Evolutionary conservation across 2,329 filamentous ascomycete genomes (phyloP), one percentile per base, ranked within the genome.

Genomic region (Aspergillus unguis): DNA sequence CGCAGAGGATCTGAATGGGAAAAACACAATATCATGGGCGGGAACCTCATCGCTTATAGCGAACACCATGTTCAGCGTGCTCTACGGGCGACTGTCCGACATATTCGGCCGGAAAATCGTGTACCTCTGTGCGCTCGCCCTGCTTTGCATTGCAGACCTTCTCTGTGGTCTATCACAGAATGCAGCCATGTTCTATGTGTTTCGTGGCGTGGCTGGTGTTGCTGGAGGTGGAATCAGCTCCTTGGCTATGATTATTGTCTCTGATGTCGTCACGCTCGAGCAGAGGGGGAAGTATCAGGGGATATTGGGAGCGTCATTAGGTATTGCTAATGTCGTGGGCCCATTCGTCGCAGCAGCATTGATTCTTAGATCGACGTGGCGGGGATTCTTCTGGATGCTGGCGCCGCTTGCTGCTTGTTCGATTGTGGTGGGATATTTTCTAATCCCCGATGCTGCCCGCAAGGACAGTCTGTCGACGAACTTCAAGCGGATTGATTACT

Each of bases 41-140:
- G 86, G 85, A 2, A 88, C 86, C 4, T 83, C 83, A 11, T 90
- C 87, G 58, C 73, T 90, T 4, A 77, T 90, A 4, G 81, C 84
- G 3, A 83, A 81, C 51, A 85, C 84, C 0, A 79, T 81, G 32
- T 86, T 86, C 57, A 83, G 84, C 57, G 81, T 85, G 54, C 74
- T 87, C 0, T 86, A 86, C 62, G 83, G 84, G 23, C 76, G 82
- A 2, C 60, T 85, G 3, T 84, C 82, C 0, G 82, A 85, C 64
- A 79, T 85, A 1, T 77, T 85, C 46, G 82, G 82, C 23, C 76
- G 83, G 17, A 85, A 85, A 63, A 73, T 77, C 6, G 74, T 86
- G 5, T 80, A 82, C 47, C 62, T 86, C 2, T 74, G 72, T 1
- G 79, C 80, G 1, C 66, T 85, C 6, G 71, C 71, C 0, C 65